phyloP scores from a whole-genome alignment of 768 basidiomycete species.

The Hericium rajendrae region DNA sequence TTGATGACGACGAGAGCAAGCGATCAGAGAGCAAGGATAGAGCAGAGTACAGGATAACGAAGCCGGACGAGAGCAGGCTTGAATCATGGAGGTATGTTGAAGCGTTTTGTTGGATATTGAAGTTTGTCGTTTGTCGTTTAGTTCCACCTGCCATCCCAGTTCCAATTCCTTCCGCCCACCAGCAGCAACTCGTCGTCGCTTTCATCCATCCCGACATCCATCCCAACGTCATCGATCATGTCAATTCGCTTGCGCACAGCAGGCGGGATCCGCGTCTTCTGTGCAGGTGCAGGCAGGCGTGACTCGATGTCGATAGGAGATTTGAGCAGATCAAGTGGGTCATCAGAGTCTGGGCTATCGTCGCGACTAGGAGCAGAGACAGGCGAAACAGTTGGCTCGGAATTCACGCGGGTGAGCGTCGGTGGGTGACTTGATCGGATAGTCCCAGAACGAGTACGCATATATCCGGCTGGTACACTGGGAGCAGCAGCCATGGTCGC shows the following conservation, averaged over 20 bases:
- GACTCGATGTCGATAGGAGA: not conserved
- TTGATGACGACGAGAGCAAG: not conserved
- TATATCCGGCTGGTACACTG: not conserved
- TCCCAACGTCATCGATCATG: not conserved
- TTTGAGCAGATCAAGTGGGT: not conserved
- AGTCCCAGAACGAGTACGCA: constrained; percentile 15
- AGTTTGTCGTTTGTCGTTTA: not conserved
- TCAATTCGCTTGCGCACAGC: not conserved
- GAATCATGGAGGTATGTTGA: too few relatives aligned
- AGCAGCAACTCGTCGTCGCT: constrained; percentile 13
- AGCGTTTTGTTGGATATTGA: not conserved
- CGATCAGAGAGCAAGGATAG: not conserved
- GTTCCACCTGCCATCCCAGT: constrained; percentile 5
- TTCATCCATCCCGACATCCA: constrained; percentile 1
- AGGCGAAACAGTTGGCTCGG: not conserved
- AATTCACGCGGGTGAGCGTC: not conserved
- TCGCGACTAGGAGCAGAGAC: constrained; percentile 12
- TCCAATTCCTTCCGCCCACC: constrained; percentile 8
- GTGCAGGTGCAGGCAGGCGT: not conserved
- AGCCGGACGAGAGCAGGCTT: not conserved
- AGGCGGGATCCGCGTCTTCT: not conserved
- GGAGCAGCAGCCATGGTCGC: not conserved
- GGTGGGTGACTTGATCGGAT: constrained; percentile 11
- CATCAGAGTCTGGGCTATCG: constrained; percentile 8
- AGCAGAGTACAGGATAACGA: not conserved